phyloP scores from a whole-genome alignment of 2,329 filamentous ascomycete genomes.

The Aspergillus pseudoglaucus region DNA sequence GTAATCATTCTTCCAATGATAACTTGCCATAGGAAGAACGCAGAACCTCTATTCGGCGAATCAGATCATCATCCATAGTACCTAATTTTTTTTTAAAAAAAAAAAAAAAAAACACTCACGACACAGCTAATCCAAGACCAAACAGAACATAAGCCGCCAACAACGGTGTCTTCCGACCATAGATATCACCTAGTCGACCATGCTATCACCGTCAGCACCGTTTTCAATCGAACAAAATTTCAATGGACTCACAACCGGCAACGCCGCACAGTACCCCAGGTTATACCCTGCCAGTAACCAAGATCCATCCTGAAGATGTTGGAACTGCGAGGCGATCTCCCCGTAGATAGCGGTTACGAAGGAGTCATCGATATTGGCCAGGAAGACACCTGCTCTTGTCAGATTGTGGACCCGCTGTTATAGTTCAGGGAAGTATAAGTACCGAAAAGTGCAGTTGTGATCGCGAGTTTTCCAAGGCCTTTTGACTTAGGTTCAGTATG shows the following conservation, averaged over 20 bases:
- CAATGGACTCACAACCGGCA: background rate
- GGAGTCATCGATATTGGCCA: background rate
- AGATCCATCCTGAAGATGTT: background rate
- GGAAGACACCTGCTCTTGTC: background rate
- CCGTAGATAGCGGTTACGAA: background rate
- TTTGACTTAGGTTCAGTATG: background rate
- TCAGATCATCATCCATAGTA: background rate
- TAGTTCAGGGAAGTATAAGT: background rate
- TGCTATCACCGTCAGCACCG: background rate
- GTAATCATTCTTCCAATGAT: background rate
- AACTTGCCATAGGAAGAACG: background rate
- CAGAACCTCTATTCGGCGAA: background rate
- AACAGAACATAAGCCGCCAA: background rate
- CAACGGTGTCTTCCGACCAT: background rate
- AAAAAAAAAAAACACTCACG: background rate
- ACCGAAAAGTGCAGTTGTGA: background rate
- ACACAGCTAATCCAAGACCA: background rate
- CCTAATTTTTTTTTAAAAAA: too few species aligned
- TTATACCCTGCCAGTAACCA: background rate
- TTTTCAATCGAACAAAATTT: background rate
- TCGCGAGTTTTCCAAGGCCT: background rate
- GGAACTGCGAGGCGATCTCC: background rate
- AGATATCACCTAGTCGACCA: background rate
- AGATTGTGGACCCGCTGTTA: background rate
- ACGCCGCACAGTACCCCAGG: background rate